phyloP scores from a whole-genome alignment of 169 alveolate species.

The Plasmodium coatneyi region DNA sequence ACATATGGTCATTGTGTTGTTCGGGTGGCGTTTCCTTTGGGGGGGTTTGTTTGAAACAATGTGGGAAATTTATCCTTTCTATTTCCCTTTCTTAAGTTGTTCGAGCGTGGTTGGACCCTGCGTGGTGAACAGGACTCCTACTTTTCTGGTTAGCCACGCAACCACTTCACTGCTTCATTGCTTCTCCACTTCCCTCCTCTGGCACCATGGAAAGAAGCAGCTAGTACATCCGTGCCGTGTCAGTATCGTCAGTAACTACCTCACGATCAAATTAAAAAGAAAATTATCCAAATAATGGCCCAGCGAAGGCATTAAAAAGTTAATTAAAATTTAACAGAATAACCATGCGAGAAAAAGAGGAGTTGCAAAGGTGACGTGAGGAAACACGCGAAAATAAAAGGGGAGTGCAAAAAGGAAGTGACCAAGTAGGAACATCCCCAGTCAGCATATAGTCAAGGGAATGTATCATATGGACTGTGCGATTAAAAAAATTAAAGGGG shows the following conservation, averaged over 20 bases:
- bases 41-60: neutral
- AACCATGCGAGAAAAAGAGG: neutral
- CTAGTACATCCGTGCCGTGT: neutral
- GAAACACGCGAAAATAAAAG: neutral
- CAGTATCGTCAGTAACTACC: neutral
- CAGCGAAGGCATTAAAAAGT: neutral
- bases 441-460: neutral
- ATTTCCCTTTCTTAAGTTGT: neutral
- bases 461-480: neutral
- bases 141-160: neutral
- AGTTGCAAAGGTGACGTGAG: neutral
- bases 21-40: neutral
- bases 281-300: neutral
- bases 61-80: neutral
- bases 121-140: neutral
- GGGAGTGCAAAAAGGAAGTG: neutral
- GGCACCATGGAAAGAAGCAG: neutral
- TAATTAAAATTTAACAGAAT: neutral
- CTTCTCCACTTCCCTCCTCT: neutral
- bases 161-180: neutral
- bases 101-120: neutral
- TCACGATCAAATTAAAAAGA: neutral
- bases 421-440: neutral
- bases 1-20: slow-evolving; percentile 18
- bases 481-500: neutral